These are phyloP conservation scores for Guillardia theta DNA, from an alignment of 78 protist genomes.

Conservation along the genomic window DNA sequence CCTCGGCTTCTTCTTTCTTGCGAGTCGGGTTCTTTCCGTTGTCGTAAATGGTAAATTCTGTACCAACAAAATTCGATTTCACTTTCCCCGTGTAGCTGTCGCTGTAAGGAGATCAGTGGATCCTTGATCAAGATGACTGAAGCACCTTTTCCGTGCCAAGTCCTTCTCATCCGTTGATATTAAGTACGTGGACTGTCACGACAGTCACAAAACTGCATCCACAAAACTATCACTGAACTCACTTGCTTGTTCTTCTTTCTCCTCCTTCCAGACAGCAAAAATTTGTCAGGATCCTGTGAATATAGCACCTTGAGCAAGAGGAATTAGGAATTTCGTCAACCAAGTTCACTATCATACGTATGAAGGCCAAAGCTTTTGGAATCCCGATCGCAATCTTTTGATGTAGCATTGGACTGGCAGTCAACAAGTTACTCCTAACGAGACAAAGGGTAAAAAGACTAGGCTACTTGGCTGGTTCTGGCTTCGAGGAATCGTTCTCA, in stretches of 20 bases:
- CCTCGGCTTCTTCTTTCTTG: background rate
- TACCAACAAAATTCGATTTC: slow-evolving; percentile 14
- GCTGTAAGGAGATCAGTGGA: background rate
- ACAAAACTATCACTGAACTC: too few species aligned
- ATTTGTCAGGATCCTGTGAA: background rate
- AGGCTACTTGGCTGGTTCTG: too few species aligned
- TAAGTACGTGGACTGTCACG: background rate
- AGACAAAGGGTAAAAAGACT: too few species aligned
- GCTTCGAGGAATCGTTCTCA: too few species aligned
- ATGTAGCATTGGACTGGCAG: slow-evolving; percentile 40
- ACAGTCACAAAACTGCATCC: too few species aligned
- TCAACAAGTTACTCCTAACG: too few species aligned
- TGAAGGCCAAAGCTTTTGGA: slow-evolving; percentile 5
- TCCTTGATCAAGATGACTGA: background rate
- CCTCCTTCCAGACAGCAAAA: slow-evolving; percentile 13
- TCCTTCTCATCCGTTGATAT: slow-evolving; percentile 7
- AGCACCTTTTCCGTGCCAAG: background rate
- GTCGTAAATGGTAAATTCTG: slow-evolving; percentile 17
- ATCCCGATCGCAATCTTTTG: background rate
- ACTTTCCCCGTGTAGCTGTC: slow-evolving; percentile 18
- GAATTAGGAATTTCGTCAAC: too few species aligned
- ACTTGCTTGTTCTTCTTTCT: slow-evolving; percentile 45
- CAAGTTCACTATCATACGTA: too few species aligned
- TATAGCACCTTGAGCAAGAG: too few species aligned
- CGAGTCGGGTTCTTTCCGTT: background rate